phyloP scores from a whole-genome alignment of 257 asterid species.

The Capsicum rhomboideum region DNA sequence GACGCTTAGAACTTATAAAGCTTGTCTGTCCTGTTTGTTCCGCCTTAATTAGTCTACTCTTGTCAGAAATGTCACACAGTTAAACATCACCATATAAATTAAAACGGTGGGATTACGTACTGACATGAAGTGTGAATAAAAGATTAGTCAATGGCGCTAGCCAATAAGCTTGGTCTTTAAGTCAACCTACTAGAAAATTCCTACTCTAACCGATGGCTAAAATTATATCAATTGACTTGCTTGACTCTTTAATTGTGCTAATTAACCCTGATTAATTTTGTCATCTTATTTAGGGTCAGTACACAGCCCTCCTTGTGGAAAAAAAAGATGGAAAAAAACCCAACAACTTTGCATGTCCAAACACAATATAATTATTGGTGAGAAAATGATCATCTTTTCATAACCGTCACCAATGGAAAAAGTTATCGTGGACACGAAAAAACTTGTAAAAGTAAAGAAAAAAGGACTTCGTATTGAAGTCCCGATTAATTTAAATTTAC shows the following conservation, averaged over 20 bases:
- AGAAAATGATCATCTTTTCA: background rate
- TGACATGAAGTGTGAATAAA: background rate
- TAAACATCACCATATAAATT: background rate
- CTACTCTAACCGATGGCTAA: background rate
- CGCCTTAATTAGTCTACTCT: background rate
- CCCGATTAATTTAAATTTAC: no score
- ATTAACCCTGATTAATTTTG: background rate
- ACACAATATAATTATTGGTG: background rate
- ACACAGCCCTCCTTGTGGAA: background rate
- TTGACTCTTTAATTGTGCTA: background rate
- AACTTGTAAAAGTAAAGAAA: background rate
- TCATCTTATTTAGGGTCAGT: background rate
- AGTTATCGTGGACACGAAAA: background rate
- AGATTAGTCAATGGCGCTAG: no score
- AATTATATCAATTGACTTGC: background rate
- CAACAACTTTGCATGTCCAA: background rate
- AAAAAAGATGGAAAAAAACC: background rate
- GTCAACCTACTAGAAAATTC: background rate
- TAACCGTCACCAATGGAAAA: background rate
- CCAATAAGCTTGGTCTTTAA: background rate
- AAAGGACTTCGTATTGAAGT: background rate
- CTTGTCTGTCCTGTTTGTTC: background rate
- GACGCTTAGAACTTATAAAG: background rate
- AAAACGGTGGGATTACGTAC: background rate
- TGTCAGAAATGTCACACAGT: background rate